phyloP scores from a whole-genome alignment of 2,329 filamentous ascomycete species.

The Colletotrichum gloeosporioides region DNA sequence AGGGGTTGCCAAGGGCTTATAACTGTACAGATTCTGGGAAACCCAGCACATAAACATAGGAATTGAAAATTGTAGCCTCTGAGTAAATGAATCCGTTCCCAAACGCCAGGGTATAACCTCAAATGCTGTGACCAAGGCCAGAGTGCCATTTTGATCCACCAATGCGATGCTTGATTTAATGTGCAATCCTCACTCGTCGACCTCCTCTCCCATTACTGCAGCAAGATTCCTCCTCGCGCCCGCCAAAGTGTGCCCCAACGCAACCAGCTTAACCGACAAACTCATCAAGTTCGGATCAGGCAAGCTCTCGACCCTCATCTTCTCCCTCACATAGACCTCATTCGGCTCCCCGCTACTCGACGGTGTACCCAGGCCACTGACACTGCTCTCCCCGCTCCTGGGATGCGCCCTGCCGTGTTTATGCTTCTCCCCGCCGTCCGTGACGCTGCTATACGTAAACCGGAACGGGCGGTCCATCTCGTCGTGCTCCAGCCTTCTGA shows the following conservation, averaged over 20 bases:
- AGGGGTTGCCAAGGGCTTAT: neutral
- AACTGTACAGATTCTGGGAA: constrained; percentile 14
- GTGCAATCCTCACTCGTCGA: constrained; percentile 32
- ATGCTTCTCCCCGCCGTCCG: constrained; percentile 25
- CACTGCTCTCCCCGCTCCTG: neutral
- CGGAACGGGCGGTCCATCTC: constrained; percentile 80
- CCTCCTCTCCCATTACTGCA: constrained; percentile 74
- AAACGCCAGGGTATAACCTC: constrained; percentile 27
- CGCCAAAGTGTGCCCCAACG: constrained; percentile 75
- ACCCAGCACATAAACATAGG: constrained; percentile 19
- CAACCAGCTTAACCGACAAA: constrained; percentile 81
- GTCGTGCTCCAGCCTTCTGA: constrained; percentile 72
- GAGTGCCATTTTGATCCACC: neutral
- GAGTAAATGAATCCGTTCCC: neutral
- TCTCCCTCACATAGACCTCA: constrained; percentile 87
- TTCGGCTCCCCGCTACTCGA: constrained; percentile 30
- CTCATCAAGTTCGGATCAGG: constrained; percentile 88
- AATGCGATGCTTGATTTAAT: neutral
- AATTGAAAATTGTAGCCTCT: constrained; percentile 12
- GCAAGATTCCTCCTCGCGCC: constrained; percentile 75
- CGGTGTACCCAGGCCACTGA: constrained; percentile 6
- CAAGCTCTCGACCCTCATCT: constrained; percentile 80
- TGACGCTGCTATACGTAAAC: constrained; percentile 49
- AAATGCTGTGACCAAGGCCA: constrained; percentile 2
- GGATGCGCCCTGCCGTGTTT: constrained; percentile 10